phyloP scores from a whole-genome alignment of 2,329 filamentous ascomycete genomes.

The Verticillium isaacii region DNA sequence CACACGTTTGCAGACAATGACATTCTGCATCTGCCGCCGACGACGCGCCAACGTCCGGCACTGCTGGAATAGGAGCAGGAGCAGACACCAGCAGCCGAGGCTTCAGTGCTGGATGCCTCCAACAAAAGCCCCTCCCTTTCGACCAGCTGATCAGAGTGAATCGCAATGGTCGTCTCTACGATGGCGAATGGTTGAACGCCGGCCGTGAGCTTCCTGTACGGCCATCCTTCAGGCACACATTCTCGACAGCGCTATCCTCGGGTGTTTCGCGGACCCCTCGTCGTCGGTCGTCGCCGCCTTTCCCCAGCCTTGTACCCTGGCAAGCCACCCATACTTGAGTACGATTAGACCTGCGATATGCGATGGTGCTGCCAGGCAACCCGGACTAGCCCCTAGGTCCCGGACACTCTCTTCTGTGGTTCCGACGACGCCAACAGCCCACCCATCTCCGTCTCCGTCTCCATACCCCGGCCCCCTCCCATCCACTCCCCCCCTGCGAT shows the following conservation, averaged over 20 bases:
- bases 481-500: not conserved
- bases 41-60: not conserved
- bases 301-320: not conserved
- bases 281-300: not conserved
- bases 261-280: not conserved
- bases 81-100: not conserved
- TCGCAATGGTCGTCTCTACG: not conserved
- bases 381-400: not conserved
- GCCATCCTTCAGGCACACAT: not conserved
- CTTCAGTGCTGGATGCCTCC: no score
- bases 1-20: not conserved
- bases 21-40: not conserved
- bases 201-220: not conserved
- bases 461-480: not conserved
- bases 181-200: not conserved
- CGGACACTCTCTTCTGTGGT: not conserved
- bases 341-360: not conserved
- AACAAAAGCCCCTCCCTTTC: no score
- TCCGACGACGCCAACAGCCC: not conserved
- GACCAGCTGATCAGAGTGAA: not conserved
- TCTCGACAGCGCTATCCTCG: not conserved
- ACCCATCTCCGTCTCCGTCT: not conserved
- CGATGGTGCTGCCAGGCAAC: not conserved
- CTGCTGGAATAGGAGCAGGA: not conserved
- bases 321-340: not conserved